Base-by-base conservation (phyloP, 129 eudicot genomes). In the Arctium lappa region DNA sequence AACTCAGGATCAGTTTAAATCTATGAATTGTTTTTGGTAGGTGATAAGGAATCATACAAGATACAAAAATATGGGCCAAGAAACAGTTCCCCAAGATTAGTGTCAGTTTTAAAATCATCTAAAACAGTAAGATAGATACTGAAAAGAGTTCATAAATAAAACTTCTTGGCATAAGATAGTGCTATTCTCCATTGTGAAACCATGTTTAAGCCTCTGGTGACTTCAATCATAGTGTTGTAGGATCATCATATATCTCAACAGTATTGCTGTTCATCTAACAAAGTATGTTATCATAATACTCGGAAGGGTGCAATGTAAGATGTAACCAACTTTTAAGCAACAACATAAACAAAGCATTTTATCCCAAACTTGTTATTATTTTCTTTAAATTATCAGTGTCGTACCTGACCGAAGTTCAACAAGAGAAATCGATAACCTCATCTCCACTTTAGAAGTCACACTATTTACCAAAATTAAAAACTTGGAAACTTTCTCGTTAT, bases 1-100 rank as follows among this genome's bases (percentile, higher is more conserved):
- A 27, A 71, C 44, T 75, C 40, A 42, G 74, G n/a, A 73, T 73
- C 77, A 80, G 30, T 72, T 83, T 62, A 9, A 73, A 3, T 34
- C 18, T 29, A 22, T 72, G 16, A 34, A 12, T 13, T 53, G 36
- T 50, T 79, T 33, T 69, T n/a, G 65, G 77, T 63, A 0, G 31
- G 72, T 36, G 33, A 33, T 39, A 22, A n/a, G 1, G 75, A 70
- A 12, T 60, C 68, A 60, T 11, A 22, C 44, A 22, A 44, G 40
- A 74, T 60, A 50, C 73, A 39, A 22, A 22, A 22, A 29, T 8
- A 7, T 74, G 65, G 27, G 65, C 5, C 50, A 56, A 32, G 9
- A 68, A 15, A 63, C 78, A 74, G n/a, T 74, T 42, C 65, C 56
- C 18, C 68, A n/a, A 44, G 29, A 56, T 60, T 44, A 29, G 37